These are phyloP conservation scores for Adenanthera pavonina DNA, from an alignment of 306 rosid genomes.

Conservation along the genomic window DNA sequence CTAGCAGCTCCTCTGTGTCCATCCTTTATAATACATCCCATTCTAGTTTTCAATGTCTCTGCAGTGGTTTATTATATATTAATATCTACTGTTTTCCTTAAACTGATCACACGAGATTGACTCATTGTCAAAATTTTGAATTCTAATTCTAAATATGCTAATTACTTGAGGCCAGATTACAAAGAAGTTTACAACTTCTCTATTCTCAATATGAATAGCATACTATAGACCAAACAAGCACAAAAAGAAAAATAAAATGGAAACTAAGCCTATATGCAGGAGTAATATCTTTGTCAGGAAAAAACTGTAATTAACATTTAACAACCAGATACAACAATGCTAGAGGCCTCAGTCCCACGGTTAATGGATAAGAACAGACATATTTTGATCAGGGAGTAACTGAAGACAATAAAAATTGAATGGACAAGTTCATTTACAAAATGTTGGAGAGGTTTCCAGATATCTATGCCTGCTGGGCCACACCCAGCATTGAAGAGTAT, in stretches of 20 bases:
- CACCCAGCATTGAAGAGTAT: not conserved
- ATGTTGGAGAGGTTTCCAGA: not conserved
- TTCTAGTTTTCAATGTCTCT: slow-evolving; percentile 20
- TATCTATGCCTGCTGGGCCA: not conserved
- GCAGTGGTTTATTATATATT: not conserved
- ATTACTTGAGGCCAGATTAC: not conserved
- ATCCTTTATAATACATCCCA: slow-evolving; percentile 13
- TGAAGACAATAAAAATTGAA: not conserved
- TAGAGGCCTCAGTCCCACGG: slow-evolving; percentile 28
- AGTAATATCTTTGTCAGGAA: not conserved
- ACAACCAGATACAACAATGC: slow-evolving; percentile 33
- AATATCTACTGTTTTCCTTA: not conserved
- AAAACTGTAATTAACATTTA: not conserved
- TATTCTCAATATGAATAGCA: not conserved
- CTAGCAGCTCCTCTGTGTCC: slow-evolving; percentile 45
- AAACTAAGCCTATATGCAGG: not conserved
- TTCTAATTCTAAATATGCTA: not conserved
- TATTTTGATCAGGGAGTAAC: not conserved
- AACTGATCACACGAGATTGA: not conserved
- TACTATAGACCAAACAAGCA: not conserved
- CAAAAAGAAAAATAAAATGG: not conserved
- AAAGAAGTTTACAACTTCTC: not conserved
- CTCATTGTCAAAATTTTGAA: not conserved
- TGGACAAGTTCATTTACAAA: not conserved
- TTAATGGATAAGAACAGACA: not conserved